Base-by-base conservation (phyloP, 2,329 filamentous ascomycete genomes). In the Colletotrichum tanaceti region DNA sequence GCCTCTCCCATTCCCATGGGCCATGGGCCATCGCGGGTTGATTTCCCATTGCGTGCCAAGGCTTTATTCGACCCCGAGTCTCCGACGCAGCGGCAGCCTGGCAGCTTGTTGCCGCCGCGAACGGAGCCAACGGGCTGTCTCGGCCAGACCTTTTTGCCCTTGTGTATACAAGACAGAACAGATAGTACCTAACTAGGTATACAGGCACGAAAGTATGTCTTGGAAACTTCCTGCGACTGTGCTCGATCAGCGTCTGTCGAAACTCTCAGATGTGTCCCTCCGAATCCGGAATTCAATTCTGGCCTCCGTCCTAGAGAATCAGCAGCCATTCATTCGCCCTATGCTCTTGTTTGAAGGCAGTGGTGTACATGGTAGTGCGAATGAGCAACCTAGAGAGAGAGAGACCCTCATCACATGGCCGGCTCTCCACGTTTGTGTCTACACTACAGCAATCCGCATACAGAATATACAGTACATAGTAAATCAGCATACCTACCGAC, bases 341-440 rank as follows among this genome's bases (percentile, higher is more conserved):
- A 7, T 1, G 28, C 28, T 28, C 28, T 28, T 28, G 6, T 28
- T 28, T 7, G 28, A 9, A 28, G 28, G 28, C 28, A 28, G 28
- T 28, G 28, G 28, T 28, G n/a, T n/a, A n/a, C n/a, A n/a, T n/a
- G n/a, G 28, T 28, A 28, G 28, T 28, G 28, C 28, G 28, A 7
- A 28, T 28, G 28, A 6, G 3, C 28, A 28, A 28, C 28, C 28
- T 28, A 28, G 28, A 28, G 28, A 28, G 28, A 28, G 28, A 28
- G n/a, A n/a, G n/a, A n/a, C n/a, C n/a, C n/a, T n/a, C 5, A 55
- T 43, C 53, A 13, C 14, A 16, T n/a, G 22, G 39, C 53, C 20
- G n/a, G 50, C n/a, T n/a, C 35, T 46, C 41, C 41, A 39, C 43
- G n/a, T 39, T 44, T 43, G 38, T 44, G 52, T 67, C n/a, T n/a